Evolutionary conservation across 2,329 filamentous ascomycete species (phyloP), one percentile per base, ranked within the genome.

Genomic region (Chaetomium globosum): DNA sequence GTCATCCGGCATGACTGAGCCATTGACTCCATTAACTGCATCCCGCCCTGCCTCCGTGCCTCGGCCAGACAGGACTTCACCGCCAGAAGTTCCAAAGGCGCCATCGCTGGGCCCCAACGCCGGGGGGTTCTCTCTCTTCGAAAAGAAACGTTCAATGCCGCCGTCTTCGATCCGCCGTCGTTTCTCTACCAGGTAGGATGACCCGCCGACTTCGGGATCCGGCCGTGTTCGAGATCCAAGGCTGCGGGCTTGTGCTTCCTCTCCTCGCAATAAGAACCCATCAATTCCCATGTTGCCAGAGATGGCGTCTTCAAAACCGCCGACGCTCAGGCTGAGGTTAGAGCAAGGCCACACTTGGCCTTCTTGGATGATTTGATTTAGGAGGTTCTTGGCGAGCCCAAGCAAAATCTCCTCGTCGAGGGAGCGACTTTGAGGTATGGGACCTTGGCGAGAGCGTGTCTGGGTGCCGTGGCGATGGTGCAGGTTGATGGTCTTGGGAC

Each of bases 231-330:
- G 71, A 36, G 70, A 66, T 46, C 65, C 67, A 36, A 71, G 79
- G 75, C 81, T 85, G 72, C 82, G 77, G 68, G 79, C 79, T 70
- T 85, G 83, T 66, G 86, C 70, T 74, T 89, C 87, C 43, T 89
- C 86, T 43, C 88, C 88, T 78, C 89, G 89, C 30, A 97, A 81
- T n/a, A 99, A 81, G 73, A 97, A 98, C 0, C 86, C 83, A 53
- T 90, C 89, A 70, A 99, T 98, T 39, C 90, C 91, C 81, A 88
- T 89, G 73, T 97, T 98, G 5, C 91, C 90, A 49, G 84, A 87
- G 65, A 94, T 81, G 2, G 92, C 91, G 69, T 97, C 93, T 75
- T 98, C 93, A 69, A 98, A 97, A 0, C 92, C 93, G n/a, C 87
- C 89, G 28, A 98, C 92, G 69, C 90, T 93, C 54, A 98, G 79